Evolutionary conservation across 371 early-diverging fungal species (phyloP).

Genomic region (Neoconidiobolus thromboides): DNA sequence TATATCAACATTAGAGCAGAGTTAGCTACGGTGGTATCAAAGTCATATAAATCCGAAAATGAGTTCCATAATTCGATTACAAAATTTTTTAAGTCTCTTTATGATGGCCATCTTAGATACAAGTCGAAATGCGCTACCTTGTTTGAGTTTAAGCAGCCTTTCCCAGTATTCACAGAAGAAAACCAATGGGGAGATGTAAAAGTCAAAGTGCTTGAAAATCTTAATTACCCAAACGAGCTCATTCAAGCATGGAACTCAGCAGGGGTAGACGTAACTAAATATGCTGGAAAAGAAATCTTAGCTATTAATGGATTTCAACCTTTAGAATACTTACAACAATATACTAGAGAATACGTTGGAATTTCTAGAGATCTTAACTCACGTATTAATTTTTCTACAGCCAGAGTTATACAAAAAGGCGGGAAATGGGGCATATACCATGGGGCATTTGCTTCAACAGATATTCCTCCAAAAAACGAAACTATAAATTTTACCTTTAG

Average conservation of each 20-base stretch:
- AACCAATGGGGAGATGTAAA: not conserved
- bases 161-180: not conserved
- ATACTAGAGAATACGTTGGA: not conserved
- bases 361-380: not conserved
- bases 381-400: not conserved
- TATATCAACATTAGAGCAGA: not conserved
- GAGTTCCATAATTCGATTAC: not conserved
- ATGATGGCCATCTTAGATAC: not conserved
- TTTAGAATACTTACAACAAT: not conserved
- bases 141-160: not conserved
- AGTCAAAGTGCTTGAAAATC: not conserved
- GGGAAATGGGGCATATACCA: not conserved
- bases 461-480: not conserved
- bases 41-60: not conserved
- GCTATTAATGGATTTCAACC: not conserved
- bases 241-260: not conserved
- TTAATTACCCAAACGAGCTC: not conserved
- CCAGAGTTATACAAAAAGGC: not conserved
- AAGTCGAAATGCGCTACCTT: not conserved
- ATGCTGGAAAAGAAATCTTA: not conserved
- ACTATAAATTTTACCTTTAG: not conserved
- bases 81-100: not conserved
- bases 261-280: not conserved
- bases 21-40: not conserved
- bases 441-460: not conserved